These are phyloP conservation scores for Kuraishia floccosa DNA, from an alignment of 805 yeast species.

Conservation along the genomic window DNA sequence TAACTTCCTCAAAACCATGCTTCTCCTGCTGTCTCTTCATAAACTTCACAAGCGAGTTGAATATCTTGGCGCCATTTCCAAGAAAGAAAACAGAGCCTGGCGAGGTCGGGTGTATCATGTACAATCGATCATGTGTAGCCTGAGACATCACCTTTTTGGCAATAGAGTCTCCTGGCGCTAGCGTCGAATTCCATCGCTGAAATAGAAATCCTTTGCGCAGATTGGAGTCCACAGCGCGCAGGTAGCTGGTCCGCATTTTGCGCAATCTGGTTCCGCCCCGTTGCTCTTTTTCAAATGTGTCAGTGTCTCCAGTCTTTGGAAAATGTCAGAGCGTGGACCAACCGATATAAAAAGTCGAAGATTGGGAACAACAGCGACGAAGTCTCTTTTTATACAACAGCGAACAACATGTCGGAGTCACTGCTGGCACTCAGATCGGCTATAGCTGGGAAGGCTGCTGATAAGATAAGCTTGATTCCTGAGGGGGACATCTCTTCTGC, in stretches of 20 bases:
- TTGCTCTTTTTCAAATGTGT: no score
- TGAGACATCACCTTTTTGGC: constrained; percentile 26
- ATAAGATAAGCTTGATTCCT: background rate
- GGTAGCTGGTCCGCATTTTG: no score
- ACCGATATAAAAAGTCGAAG: no score
- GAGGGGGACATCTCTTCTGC: constrained; percentile 9
- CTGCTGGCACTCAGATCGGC: background rate
- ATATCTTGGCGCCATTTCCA: constrained; percentile 85
- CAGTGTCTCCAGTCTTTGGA: no score
- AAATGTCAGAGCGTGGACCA: no score
- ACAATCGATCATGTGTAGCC: constrained; percentile 62
- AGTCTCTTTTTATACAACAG: no score
- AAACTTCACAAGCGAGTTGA: constrained; percentile 67
- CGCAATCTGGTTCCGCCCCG: no score
- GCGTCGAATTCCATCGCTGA: no score
- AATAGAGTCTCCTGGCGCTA: no score
- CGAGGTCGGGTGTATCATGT: constrained; percentile 66
- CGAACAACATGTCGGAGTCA: constrained; percentile 1
- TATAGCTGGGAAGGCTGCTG: background rate
- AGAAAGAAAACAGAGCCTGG: constrained; percentile 91
- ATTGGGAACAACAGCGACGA: no score
- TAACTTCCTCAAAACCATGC: constrained; percentile 84
- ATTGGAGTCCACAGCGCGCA: no score
- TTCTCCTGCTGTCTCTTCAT: constrained; percentile 77
- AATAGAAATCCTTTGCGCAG: no score